Conservation (phyloP, 768 basidiomycete species). For the Lentinula sp. region DNA sequence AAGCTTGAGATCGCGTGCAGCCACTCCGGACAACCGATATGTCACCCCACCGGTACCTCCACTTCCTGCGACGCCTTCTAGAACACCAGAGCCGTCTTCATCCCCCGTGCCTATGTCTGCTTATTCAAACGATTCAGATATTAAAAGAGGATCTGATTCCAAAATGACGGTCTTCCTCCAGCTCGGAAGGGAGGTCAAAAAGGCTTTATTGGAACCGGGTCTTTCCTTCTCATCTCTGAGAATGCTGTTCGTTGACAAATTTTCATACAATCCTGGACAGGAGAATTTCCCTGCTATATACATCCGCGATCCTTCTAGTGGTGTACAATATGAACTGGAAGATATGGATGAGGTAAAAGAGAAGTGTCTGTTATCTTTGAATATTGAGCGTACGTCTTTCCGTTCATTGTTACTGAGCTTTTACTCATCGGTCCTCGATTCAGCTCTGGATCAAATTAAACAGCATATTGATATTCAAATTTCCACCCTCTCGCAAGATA, state of each 20-base stretch:
- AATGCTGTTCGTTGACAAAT: constrained; percentile 90
- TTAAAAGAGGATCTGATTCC: constrained; percentile 19
- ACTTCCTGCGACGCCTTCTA: constrained; percentile 37
- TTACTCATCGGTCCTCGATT: constrained; percentile 4
- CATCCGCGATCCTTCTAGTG: constrained; percentile 85
- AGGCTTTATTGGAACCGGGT: constrained; percentile 64
- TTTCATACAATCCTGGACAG: constrained; percentile 88
- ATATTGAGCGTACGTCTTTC: constrained; percentile 85
- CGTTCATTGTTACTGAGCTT: background rate
- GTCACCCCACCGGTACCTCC: constrained; percentile 39
- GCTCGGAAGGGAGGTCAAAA: constrained; percentile 87
- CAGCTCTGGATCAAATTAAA: constrained; percentile 97
- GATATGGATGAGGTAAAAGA: constrained; percentile 90
- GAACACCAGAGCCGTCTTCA: constrained; percentile 28
- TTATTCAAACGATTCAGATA: background rate
- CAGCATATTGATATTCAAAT: constrained; percentile 96
- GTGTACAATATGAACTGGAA: constrained; percentile 93
- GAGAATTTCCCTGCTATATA: constrained; percentile 96
- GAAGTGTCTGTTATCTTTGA: constrained; percentile 82
- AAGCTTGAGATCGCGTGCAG: constrained; percentile 20
- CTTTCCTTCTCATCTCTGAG: constrained; percentile 71
- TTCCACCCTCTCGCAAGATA: constrained; percentile 73
- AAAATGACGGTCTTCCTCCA: constrained; percentile 80
- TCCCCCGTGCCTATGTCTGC: constrained; percentile 11
- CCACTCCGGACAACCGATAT: constrained; percentile 31